Evolutionary conservation across 768 basidiomycete species (phyloP).

Genomic region (Myochromella boudieri): DNA sequence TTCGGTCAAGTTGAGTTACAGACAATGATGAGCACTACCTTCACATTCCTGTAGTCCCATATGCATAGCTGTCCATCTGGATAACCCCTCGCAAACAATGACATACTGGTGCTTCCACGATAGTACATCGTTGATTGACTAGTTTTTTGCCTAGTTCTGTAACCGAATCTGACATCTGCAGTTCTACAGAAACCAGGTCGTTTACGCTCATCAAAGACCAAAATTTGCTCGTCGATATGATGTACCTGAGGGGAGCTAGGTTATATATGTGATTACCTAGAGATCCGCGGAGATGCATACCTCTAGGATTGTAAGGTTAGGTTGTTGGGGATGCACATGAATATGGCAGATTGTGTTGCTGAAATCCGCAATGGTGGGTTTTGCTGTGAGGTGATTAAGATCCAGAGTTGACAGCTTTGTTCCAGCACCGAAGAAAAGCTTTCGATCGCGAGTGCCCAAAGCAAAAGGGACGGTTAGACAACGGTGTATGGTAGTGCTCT

Average conservation of each 20-base stretch:
- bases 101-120: constrained; percentile 39
- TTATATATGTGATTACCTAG: not conserved
- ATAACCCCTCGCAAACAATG: constrained; percentile 46
- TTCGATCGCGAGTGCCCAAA: constrained; percentile 35
- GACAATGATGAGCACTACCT: constrained; percentile 36
- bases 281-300: constrained; percentile 29
- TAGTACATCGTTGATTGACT: constrained; percentile 26
- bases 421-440: constrained; percentile 36
- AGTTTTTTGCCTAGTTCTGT: constrained; percentile 25
- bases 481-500: constrained; percentile 18
- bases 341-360: constrained; percentile 43
- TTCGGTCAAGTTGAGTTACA: no score
- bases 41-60: constrained; percentile 51
- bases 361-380: constrained; percentile 28
- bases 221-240: constrained; percentile 48
- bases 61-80: constrained; percentile 41
- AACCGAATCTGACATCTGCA: constrained; percentile 46
- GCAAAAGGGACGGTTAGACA: constrained; percentile 31
- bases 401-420: constrained; percentile 34
- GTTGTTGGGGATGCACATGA: constrained; percentile 43
- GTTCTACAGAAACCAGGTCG: constrained; percentile 34
- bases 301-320: constrained; percentile 46
- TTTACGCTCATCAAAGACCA: constrained; percentile 45
- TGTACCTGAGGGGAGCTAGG: constrained; percentile 36
- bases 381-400: constrained; percentile 32